Conservation (phyloP, 306 rosid species). For the Rosa lucieae region DNA sequence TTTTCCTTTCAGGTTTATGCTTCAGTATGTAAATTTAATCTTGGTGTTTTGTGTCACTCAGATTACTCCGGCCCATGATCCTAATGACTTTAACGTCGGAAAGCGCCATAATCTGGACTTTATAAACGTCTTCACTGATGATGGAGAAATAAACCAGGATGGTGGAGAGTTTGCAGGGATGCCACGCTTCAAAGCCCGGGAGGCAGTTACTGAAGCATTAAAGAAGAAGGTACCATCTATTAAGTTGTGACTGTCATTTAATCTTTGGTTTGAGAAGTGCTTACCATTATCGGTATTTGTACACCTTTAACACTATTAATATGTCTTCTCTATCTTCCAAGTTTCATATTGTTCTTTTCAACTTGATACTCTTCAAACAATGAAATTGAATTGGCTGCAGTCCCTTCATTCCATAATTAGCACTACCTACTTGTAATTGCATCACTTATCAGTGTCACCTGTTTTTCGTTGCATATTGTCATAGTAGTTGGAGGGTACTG, state of each 20-base stretch:
- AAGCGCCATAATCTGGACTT: constrained; percentile 81
- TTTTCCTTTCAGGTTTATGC: constrained; percentile 12
- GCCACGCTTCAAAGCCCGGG: constrained; percentile 88
- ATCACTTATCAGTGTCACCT: not conserved
- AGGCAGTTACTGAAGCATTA: constrained; percentile 68
- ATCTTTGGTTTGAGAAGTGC: not conserved
- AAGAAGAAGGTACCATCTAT: constrained; percentile 65
- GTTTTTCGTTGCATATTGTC: not conserved
- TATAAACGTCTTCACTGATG: constrained; percentile 77
- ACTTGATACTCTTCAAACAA: not conserved
- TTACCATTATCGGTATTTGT: not conserved
- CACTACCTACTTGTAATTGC: not conserved
- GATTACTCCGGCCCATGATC: constrained; percentile 99
- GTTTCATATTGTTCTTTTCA: not conserved
- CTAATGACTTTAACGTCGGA: constrained; percentile 94
- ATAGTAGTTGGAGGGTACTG: constrained; percentile 8
- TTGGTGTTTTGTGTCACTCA: constrained; percentile 40
- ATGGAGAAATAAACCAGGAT: constrained; percentile 83
- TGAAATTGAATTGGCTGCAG: not conserved
- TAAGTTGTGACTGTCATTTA: not conserved
- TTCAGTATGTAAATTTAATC: constrained; percentile 11
- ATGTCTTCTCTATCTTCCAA: not conserved
- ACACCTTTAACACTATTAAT: not conserved
- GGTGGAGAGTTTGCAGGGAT: constrained; percentile 86
- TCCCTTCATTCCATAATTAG: not conserved